A percentile compares a stretch with the other conserved stretches of the same genome.
These are phyloP conservation scores for Parastagonospora avenae DNA, from an alignment of 2,329 filamentous ascomycete species.

Conservation along the genomic window DNA sequence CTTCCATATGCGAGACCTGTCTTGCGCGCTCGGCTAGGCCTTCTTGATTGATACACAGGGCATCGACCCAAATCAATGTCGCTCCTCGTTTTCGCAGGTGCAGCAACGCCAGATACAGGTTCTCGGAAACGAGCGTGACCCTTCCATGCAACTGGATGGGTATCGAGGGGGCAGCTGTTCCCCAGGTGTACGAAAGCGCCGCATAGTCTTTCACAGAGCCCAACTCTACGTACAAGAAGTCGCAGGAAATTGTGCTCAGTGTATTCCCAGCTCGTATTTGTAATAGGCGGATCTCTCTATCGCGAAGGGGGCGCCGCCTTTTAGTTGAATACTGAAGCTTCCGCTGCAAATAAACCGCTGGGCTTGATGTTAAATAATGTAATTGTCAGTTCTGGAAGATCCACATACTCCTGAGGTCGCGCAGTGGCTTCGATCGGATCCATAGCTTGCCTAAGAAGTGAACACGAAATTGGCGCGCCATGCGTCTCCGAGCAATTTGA, in stretches of 20 bases:
- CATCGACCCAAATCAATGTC: constrained; percentile 10
- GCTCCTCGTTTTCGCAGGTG: constrained; percentile 8
- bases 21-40: constrained; percentile 7
- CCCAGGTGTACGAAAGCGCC: constrained; percentile 12
- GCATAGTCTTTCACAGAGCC: neutral
- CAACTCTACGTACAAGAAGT: constrained; percentile 5
- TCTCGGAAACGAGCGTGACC: constrained; percentile 6
- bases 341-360: no score
- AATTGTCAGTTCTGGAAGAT: neutral
- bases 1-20: constrained; percentile 11
- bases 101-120: constrained; percentile 8
- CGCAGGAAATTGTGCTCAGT: constrained; percentile 7
- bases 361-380: neutral
- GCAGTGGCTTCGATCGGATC: constrained; percentile 4
- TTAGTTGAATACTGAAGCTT: neutral
- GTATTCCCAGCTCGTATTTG: constrained; percentile 6
- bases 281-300: constrained; percentile 7
- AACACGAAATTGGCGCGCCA: constrained; percentile 1
- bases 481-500: no score
- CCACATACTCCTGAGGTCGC: constrained; percentile 2
- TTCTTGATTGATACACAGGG: constrained; percentile 18
- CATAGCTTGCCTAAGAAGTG: constrained; percentile 7
- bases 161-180: constrained; percentile 2
- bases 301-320: neutral
- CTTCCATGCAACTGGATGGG: constrained; percentile 5